Evolutionary conservation across 2,329 filamentous ascomycete genomes (phyloP), one percentile per base, ranked within the genome.

Genomic region (Dothiorella sarmentorum): DNA sequence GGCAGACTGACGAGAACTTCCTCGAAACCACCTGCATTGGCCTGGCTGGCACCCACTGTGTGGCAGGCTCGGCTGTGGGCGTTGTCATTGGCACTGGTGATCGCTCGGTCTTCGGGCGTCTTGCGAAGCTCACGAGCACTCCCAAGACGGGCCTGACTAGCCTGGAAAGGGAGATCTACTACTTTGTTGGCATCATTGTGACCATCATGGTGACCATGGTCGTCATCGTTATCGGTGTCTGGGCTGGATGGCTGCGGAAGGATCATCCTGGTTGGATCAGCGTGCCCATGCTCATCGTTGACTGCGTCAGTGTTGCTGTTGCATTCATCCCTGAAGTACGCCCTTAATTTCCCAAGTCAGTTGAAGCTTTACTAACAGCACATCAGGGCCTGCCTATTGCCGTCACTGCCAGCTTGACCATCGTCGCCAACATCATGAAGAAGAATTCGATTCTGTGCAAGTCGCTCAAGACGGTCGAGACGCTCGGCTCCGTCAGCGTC

Each of bases 381-480:
- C 13, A 1, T 7, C 18, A 58, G 56, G 71, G 69, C 31, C 61
- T 72, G 10, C 71, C 70, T 0, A 71, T 73, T 17, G 70, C 70
- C 11, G 63, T 73, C 1, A 72, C 71, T 1, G 83, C 85, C 1
- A 87, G 85, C 17, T 76, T 92, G 63, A 91, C 88, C 0, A 91
- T 92, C 60, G 87, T 84, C 1, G 88, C 89, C 18, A 89, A 87
- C 63, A 80, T 89, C 64, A 91, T 92, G 89, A 80, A 80, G 62
- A 85, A 87, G 73, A 86, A 91, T 70, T 87, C 88, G 67, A 85
- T 91, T 42, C 80, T 91, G 7, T 91, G 88, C 83, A 91, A 91
- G 73, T 89, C 86, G 0, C 78, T 92, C 45, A 89, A 89, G 73
- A 91, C 88, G 0, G 87, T 90, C 0, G 88, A 91, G 72, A 91